phyloP scores from a whole-genome alignment of 495 filamentous ascomycete genomes.

The Aspergillus sclerotiicarbonarius region DNA sequence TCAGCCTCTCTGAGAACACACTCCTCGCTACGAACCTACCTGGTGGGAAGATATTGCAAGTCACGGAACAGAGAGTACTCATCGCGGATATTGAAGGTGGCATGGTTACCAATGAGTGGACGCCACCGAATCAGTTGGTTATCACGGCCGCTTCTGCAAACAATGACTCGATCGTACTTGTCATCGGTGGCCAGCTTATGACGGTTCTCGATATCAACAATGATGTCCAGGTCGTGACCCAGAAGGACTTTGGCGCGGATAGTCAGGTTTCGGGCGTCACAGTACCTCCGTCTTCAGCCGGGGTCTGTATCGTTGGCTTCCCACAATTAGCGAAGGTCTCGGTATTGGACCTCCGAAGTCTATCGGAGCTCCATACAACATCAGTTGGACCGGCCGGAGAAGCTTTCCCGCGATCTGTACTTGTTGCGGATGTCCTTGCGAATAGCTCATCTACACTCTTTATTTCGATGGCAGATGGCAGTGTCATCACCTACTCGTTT shows the following conservation, averaged over 20 bases:
- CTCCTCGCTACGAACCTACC: slow-evolving; percentile 65
- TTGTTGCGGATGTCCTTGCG: slow-evolving; percentile 68
- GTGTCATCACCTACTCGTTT: slow-evolving; percentile 82
- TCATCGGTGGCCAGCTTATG: slow-evolving; percentile 66
- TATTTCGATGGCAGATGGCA: slow-evolving; percentile 91
- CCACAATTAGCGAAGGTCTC: slow-evolving; percentile 76
- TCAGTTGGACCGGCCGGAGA: slow-evolving; percentile 55
- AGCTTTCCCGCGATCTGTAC: slow-evolving; percentile 78
- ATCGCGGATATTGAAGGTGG: slow-evolving; percentile 69
- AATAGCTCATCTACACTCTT: slow-evolving; percentile 72
- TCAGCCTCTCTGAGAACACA: slow-evolving; percentile 69
- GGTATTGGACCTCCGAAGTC: slow-evolving; percentile 60
- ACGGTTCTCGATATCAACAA: slow-evolving; percentile 61
- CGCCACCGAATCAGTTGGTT: slow-evolving; percentile 47
- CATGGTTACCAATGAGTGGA: slow-evolving; percentile 67
- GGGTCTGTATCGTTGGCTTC: slow-evolving; percentile 73
- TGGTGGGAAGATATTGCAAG: slow-evolving; percentile 67
- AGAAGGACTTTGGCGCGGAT: slow-evolving; percentile 58
- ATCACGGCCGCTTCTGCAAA: slow-evolving; percentile 83
- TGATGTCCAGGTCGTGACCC: slow-evolving; percentile 52
- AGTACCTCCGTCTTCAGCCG: slow-evolving; percentile 48
- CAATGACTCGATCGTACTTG: slow-evolving; percentile 63
- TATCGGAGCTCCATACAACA: slow-evolving; percentile 63
- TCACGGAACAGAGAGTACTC: slow-evolving; percentile 62
- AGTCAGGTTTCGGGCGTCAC: slow-evolving; percentile 85